A percentile compares a stretch with the other conserved stretches of the same genome.
phyloP scores from a whole-genome alignment of 2,329 filamentous ascomycete species.

The Colletotrichum musae region DNA sequence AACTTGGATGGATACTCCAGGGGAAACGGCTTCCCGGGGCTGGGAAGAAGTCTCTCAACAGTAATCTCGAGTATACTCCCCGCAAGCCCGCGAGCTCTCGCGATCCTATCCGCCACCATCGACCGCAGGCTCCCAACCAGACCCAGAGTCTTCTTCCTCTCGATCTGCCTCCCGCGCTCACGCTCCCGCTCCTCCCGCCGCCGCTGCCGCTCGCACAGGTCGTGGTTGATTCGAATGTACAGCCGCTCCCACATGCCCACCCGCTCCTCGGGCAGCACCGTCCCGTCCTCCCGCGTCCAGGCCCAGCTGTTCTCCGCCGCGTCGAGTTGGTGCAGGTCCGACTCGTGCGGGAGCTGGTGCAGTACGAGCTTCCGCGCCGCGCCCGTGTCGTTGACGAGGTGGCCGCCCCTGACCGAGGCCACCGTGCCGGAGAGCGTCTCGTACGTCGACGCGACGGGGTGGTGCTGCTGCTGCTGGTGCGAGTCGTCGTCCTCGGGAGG shows the following conservation, averaged over 20 bases:
- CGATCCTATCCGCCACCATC: neutral
- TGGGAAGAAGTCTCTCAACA: conserved; percentile 10
- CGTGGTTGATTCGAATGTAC: conserved; percentile 41
- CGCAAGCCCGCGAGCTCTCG: neutral
- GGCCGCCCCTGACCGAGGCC: conserved; percentile 17
- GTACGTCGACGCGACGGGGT: conserved; percentile 26
- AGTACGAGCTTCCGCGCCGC: conserved; percentile 21
- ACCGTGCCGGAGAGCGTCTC: conserved; percentile 30
- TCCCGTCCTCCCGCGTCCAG: conserved; percentile 16
- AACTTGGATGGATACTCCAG: conserved; percentile 1
- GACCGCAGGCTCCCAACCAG: neutral
- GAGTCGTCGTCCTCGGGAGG: neutral
- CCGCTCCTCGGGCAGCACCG: conserved; percentile 38
- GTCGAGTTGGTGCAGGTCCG: conserved; percentile 36
- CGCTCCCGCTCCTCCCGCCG: neutral
- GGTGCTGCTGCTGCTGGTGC: neutral
- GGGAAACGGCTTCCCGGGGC: neutral
- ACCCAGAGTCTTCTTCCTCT: neutral
- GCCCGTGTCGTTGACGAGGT: neutral
- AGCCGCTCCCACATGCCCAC: conserved; percentile 45
- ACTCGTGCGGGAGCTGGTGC: conserved; percentile 40
- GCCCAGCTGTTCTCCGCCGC: conserved; percentile 33
- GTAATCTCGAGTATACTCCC: conserved; percentile 10
- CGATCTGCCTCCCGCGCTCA: neutral
- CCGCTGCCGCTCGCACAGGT: conserved; percentile 27